Conservation (phyloP, 108 stramenopile genomes). For the Fistulifera solaris region DNA sequence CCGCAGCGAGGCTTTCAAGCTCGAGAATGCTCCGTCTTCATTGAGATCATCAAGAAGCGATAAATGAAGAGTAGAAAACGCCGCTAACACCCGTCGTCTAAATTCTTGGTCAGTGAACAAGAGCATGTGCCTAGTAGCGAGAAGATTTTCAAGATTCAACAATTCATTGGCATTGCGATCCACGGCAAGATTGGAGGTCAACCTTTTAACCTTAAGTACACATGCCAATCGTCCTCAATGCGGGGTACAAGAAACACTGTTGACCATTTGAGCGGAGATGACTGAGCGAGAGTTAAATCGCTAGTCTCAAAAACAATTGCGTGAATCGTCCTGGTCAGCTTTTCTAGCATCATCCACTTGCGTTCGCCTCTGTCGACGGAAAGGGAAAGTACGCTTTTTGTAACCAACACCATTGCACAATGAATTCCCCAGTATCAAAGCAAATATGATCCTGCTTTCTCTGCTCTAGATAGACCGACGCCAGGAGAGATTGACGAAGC, state of each 20-base stretch:
- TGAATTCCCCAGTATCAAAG: constrained; percentile 51
- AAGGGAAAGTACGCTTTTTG: constrained; percentile 24
- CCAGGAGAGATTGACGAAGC: no score
- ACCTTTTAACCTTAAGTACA: not conserved
- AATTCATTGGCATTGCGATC: not conserved
- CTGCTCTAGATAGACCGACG: no score
- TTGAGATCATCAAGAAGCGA: constrained; percentile 59
- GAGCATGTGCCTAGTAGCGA: constrained; percentile 40
- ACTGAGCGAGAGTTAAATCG: no score
- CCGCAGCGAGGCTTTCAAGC: not conserved
- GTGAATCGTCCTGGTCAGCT: no score
- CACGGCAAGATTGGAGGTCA: not conserved
- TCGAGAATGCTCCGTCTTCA: constrained; percentile 9
- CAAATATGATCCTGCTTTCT: not conserved
- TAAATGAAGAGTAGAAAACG: constrained; percentile 69
- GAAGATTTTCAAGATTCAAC: constrained; percentile 31
- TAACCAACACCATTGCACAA: constrained; percentile 74
- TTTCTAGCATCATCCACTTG: no score
- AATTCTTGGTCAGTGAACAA: constrained; percentile 38
- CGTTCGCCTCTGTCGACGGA: no score
- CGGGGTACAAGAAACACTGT: not conserved
- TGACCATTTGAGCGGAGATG: not conserved
- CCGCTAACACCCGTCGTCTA: constrained; percentile 53
- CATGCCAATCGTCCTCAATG: not conserved
- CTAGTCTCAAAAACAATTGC: no score